Base-by-base conservation (phyloP, 495 filamentous ascomycete species). In the Hyaloscypha hepaticicola region DNA sequence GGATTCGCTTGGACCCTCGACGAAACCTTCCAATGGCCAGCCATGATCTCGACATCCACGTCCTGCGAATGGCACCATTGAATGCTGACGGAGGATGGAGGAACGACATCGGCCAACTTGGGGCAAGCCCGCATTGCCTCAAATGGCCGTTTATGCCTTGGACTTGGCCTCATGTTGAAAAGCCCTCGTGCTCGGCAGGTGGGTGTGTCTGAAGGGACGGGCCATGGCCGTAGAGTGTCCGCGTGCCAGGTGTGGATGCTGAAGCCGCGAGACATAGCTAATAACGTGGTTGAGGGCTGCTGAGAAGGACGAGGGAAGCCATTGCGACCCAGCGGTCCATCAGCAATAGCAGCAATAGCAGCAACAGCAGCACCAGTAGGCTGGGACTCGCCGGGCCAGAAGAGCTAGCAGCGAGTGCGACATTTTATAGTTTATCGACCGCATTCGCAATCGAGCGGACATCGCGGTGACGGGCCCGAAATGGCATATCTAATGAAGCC, bases 41-140 rank as follows among this genome's bases (percentile, higher is more conserved):
- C 28, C 61, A 28, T 45, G 62, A 22, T 33, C 21, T 63, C 66
- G 65, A 69, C 66, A 58, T 69, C 66, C 56, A 55, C 38, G 19
- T 56, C 64, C 45, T 34, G 24, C 3, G 50, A 27, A 58, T 57
- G 58, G 27, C 64, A 66, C 59, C 51, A 67, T 48, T 58, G 34
- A 34, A 45, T 58, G 61, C 53, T 64, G 61, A 57, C 52, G n/a
- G 41, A 28, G 22, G n/a, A 33, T 11, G 27, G 53, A n/a, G 22
- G 21, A 49, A 63, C 60, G 66, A 60, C 55, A 67, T 67, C 66
- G 66, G 66, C 66, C 52, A 34, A 53, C 49, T 68, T 21, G 25
- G 38, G 48, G 31, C 41, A 58, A 58, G n/a, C 53, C 38, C 53
- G 25, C 58, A 60, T 27, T 45, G 21, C 28, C 5, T 5, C 14